phyloP scores from a whole-genome alignment of 2,329 filamentous ascomycete species.

The Aspergillus hiratsukae region DNA sequence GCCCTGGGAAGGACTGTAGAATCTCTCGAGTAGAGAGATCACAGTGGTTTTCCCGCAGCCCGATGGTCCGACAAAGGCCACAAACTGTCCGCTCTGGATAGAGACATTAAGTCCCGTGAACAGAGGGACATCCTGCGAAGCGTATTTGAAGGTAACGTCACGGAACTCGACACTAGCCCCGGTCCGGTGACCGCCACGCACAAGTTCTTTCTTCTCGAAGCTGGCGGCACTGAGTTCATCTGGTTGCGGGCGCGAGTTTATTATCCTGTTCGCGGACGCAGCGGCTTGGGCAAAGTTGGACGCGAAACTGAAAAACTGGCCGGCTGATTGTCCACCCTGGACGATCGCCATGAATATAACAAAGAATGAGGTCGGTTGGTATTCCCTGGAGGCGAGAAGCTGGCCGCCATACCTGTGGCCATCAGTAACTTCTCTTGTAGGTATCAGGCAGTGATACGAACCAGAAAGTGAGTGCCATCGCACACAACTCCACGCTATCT shows the following conservation, averaged over 20 bases:
- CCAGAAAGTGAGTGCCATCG: constrained; percentile 60
- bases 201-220: neutral
- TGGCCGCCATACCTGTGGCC: constrained; percentile 59
- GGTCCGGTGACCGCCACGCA: neutral
- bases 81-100: constrained; percentile 39
- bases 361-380: constrained; percentile 47
- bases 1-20: constrained; percentile 42
- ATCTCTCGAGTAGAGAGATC: constrained; percentile 44
- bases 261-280: constrained; percentile 35
- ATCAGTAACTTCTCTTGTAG: neutral
- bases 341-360: constrained; percentile 62
- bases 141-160: constrained; percentile 26
- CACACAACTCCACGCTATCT: constrained; percentile 61
- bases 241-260: constrained; percentile 17
- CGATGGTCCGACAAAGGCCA: constrained; percentile 45
- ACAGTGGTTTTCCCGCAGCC: constrained; percentile 48
- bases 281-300: constrained; percentile 48
- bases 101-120: constrained; percentile 29
- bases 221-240: neutral
- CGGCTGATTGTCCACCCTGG: constrained; percentile 63
- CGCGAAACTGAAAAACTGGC: constrained; percentile 63
- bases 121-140: constrained; percentile 25
- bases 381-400: constrained; percentile 52
- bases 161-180: neutral
- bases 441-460: constrained; percentile 17